Base-by-base conservation (phyloP, 1,139 yeast genomes). In the Taphrina sp. region DNA sequence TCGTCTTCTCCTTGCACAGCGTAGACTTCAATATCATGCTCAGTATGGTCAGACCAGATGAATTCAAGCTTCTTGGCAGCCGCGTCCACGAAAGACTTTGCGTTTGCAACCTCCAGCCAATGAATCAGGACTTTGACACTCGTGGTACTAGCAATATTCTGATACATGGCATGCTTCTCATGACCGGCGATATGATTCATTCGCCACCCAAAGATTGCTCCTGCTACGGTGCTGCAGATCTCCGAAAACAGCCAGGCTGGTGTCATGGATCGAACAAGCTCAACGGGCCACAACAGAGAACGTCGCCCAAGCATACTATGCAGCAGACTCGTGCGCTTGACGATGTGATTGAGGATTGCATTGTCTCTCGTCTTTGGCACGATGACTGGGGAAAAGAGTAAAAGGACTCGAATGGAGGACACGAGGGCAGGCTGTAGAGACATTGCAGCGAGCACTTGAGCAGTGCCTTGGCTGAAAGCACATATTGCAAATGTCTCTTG, bases 391-490 rank as follows among this genome's bases (percentile, higher is more conserved):
- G 37, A 34, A 17, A 34, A 34, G 16, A 34, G n/a, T 8, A 34
- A 8, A 17, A 16, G 7, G n/a, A 17, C 14, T 12, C 37, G 8
- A 17, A 34, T 34, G 8, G 5, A 17, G 7, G 37, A 34, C 14
- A 17, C 37, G 5, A 34, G 16, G 7, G 8, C n/a, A 5, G 16
- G 16, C 7, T 34, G 16, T 7, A 34, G 7, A 12, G 37, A 10
- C 37, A 34, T 8, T 5, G 37, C 37, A 8, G 37, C n/a, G 14
- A 34, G 7, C 14, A 34, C 14, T 34, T 34, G 37, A 12, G 37
- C 37, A 34, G 37, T 12, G 5, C 37, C 37, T 17, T 34, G 37
- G 16, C 37, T 34, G 37, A 34, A 34, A 5, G 37, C 37, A 34
- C 37, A 34, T 5, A 34, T 16, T 5, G 16, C 19, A 7, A 34